A percentile compares a stretch with the other conserved stretches of the same genome.
Evolutionary conservation across 1,139 yeast genomes (phyloP).

Genomic region (Suhomyces chickasaworum): DNA sequence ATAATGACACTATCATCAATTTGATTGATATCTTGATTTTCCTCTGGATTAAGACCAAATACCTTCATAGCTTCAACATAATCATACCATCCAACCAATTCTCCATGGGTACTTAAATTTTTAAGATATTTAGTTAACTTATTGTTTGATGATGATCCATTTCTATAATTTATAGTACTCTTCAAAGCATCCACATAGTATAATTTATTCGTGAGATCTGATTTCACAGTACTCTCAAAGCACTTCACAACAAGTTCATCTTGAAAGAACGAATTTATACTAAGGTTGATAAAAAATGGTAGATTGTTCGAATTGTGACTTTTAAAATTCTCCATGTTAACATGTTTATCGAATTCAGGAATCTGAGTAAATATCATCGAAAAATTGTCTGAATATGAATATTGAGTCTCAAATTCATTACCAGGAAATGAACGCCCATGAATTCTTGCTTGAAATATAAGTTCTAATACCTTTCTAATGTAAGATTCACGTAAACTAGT

Average conservation of each 20-base stretch:
- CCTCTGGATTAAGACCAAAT: slow-evolving; percentile 49
- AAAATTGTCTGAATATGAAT: slow-evolving; percentile 43
- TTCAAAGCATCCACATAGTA: slow-evolving; percentile 67
- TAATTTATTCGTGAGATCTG: slow-evolving; percentile 58
- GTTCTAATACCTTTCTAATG: slow-evolving; percentile 51
- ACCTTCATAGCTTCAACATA: slow-evolving; percentile 54
- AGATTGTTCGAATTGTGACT: slow-evolving; percentile 28
- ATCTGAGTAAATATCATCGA: slow-evolving; percentile 37
- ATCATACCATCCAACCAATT: slow-evolving; percentile 60
- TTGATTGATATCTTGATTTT: slow-evolving; percentile 18
- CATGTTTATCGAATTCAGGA: slow-evolving; percentile 48
- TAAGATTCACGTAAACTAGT: slow-evolving; percentile 46
- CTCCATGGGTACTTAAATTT: slow-evolving; percentile 55
- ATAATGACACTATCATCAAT: slow-evolving; percentile 48
- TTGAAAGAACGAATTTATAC: slow-evolving; percentile 57
- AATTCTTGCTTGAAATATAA: slow-evolving; percentile 47
- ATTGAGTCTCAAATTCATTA: slow-evolving; percentile 39
- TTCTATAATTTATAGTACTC: slow-evolving; percentile 22
- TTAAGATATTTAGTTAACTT: slow-evolving; percentile 51
- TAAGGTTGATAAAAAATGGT: slow-evolving; percentile 52
- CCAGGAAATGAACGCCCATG: slow-evolving; percentile 13
- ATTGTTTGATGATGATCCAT: slow-evolving; percentile 14
- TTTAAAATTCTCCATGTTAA: slow-evolving; percentile 27
- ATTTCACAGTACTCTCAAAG: slow-evolving; percentile 54
- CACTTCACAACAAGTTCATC: slow-evolving; percentile 64